Evolutionary conservation across 2,329 filamentous ascomycete species (phyloP), one percentile per base, ranked within the genome.

Genomic region (Colletotrichum cereale): DNA sequence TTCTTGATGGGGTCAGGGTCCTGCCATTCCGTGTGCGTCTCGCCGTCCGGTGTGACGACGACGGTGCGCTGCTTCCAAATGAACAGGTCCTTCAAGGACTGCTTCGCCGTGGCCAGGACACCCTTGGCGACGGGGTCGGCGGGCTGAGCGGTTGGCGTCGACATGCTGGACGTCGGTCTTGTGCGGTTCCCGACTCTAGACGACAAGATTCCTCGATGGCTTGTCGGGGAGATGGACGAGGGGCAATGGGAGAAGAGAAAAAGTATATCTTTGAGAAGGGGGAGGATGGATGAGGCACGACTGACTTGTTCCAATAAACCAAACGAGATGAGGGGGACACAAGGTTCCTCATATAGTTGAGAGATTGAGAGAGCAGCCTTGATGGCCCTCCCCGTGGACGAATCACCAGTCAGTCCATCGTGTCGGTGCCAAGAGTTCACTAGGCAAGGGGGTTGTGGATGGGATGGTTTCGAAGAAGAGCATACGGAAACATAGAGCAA

Each of bases 61-160:
- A 92, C 88, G 14, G 93, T 90, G 71, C 92, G 88, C 82, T 94
- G 91, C 80, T 92, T 91, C 91, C 92, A 95, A 75, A 85, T 86
- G 84, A 93, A 92, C 71, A 93, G 87, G 75, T 93, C 92, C 14
- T 80, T 79, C 75, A 87, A 85, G 44, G 88, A 85, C 78, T 93
- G 91, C 77, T 88, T 91, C 14, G 90, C 89, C 0, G 90, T 91
- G 36, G 91, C 84, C 48, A 90, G 73, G 61, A 89, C 86, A 52
- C 92, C 92, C 80, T 88, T 89, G 42, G 90, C 90, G 70, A 93
- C 79, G 26, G 91, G 90, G 73, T 93, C 91, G 65, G 92, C 91
- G 14, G 69, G 69, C 14, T 87, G 85, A 74, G 89, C 84, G 75
- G 83, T 78, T 26, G 72, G 55, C 18, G 60, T 63, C 29, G 69